phyloP scores from a whole-genome alignment of 345 rosid species.

The Hibiscus trionum region DNA sequence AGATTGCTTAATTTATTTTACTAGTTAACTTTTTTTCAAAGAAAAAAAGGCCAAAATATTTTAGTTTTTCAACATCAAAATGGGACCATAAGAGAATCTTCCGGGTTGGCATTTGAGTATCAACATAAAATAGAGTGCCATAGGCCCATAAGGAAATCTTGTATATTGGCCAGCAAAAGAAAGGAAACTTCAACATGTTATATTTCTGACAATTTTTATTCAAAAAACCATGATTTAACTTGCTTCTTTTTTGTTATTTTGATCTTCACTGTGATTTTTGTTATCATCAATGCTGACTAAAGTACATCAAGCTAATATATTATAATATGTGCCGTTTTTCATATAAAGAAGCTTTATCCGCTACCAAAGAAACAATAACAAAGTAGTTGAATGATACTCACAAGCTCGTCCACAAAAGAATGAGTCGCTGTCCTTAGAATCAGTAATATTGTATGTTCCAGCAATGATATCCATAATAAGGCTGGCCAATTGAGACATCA shows the following conservation, averaged over 20 bases:
- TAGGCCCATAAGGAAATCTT: no score
- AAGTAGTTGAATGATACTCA: conserved; percentile 37
- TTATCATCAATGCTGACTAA: not conserved
- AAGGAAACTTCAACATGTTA: not conserved
- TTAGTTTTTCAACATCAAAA: no score
- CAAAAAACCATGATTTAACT: not conserved
- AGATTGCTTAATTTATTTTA: no score
- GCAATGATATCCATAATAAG: conserved; percentile 97
- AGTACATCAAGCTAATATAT: not conserved
- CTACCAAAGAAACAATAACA: not conserved
- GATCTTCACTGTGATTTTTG: not conserved
- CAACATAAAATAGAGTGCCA: no score
- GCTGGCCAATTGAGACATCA: conserved; percentile 97
- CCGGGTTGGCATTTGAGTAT: no score
- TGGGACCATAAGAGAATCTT: no score
- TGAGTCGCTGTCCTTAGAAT: conserved; percentile 40
- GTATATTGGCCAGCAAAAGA: no score
- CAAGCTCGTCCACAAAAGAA: conserved; percentile 58
- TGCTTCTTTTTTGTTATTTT: not conserved
- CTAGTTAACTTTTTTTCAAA: no score
- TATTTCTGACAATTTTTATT: not conserved
- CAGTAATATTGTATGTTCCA: conserved; percentile 59
- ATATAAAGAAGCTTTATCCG: not conserved
- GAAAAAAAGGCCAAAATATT: no score
- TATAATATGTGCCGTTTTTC: not conserved